Percentiles rank a stretch among this genome's conserved stretches.
These are phyloP conservation scores for Irineochytrium annulatum DNA, from an alignment of 192 early-diverging fungal species.

Conservation along the genomic window DNA sequence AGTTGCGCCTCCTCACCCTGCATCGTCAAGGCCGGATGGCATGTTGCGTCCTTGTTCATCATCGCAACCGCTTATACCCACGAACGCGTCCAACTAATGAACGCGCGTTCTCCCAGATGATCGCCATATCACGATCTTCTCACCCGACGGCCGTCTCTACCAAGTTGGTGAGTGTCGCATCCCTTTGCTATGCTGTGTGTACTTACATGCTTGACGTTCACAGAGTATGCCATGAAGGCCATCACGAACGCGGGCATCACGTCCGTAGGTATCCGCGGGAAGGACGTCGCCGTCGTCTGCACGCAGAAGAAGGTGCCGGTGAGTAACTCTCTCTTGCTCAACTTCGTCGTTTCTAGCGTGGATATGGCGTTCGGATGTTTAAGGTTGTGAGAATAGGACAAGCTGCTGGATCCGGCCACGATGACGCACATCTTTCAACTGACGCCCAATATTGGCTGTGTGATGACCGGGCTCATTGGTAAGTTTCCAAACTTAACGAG, in stretches of 20 bases:
- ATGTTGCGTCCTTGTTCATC: no score
- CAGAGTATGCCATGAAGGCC: slow-evolving; percentile 99
- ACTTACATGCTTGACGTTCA: not conserved
- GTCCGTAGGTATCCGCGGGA: slow-evolving; percentile 91
- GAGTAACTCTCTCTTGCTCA: slow-evolving; percentile 16
- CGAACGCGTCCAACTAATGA: not conserved
- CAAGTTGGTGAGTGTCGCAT: slow-evolving; percentile 90
- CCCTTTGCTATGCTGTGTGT: not conserved
- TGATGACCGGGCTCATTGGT: slow-evolving; percentile 95
- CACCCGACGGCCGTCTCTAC: slow-evolving; percentile 97
- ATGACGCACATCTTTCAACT: slow-evolving; percentile 92
- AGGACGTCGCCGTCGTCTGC: slow-evolving; percentile 90
- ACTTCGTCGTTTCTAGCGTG: no score
- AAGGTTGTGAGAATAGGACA: slow-evolving; percentile 61
- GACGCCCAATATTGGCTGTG: slow-evolving; percentile 91
- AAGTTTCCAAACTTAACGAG: slow-evolving; percentile 5
- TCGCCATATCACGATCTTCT: slow-evolving; percentile 99
- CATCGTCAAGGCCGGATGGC: no score
- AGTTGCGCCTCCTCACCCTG: no score
- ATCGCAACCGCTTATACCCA: no score
- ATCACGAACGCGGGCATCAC: slow-evolving; percentile 96
- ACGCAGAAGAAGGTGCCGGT: slow-evolving; percentile 97
- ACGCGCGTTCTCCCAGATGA: slow-evolving; percentile 55
- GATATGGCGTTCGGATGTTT: no score
- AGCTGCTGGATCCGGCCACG: slow-evolving; percentile 88